phyloP scores from a whole-genome alignment of 2,329 filamentous ascomycete genomes.

The Macrophomina phaseolina region DNA sequence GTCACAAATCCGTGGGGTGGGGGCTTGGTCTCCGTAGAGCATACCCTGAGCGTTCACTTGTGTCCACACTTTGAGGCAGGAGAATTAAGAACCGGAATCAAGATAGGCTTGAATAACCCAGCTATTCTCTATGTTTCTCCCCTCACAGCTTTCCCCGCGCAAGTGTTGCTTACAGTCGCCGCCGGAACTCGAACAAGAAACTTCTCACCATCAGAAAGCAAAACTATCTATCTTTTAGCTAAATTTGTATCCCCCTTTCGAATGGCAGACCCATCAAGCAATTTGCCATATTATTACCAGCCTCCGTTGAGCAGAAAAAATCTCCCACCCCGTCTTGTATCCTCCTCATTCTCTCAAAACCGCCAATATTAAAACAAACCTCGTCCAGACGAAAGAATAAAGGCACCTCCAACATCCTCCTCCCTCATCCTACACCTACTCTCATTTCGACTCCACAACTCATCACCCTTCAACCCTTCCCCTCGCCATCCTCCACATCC shows the following conservation, averaged over 20 bases:
- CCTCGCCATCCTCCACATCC: not conserved
- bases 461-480: not conserved
- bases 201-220: not conserved
- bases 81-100: not conserved
- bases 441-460: not conserved
- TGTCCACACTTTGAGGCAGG: too few species aligned
- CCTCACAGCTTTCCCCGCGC: not conserved
- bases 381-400: slow-evolving; percentile 10
- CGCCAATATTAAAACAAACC: not conserved
- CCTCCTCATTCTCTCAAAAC: not conserved
- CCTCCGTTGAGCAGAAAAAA: not conserved
- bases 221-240: not conserved
- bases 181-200: not conserved
- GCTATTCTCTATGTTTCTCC: not conserved
- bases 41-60: too few species aligned
- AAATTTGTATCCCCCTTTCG: not conserved
- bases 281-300: not conserved
- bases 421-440: not conserved
- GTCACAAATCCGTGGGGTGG: too few species aligned
- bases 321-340: too few species aligned
- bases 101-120: not conserved
- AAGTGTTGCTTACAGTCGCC: not conserved
- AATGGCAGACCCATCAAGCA: not conserved
- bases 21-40: too few species aligned
- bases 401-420: not conserved